A percentile compares a stretch with the other conserved stretches of the same genome.
Conservation (phyloP, 768 basidiomycete species). For the Tricholoma saponaceum region DNA sequence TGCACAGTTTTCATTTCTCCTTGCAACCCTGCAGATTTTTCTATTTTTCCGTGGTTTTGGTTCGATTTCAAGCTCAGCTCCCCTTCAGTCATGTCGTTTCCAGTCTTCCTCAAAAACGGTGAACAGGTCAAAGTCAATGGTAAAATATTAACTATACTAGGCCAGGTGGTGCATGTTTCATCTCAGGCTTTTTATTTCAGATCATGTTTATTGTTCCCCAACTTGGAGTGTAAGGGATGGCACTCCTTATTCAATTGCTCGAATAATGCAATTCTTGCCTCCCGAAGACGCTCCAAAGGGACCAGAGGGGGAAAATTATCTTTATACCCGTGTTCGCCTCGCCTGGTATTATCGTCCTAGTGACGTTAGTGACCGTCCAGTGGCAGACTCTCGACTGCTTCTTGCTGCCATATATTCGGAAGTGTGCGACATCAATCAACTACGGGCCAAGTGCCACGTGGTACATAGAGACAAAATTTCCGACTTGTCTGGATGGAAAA, state of each 20-base stretch:
- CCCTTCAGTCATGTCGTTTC: slow-evolving; percentile 35
- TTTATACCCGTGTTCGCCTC: slow-evolving; percentile 80
- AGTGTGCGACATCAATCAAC: slow-evolving; percentile 90
- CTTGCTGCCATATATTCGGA: slow-evolving; percentile 96
- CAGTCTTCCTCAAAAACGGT: slow-evolving; percentile 73
- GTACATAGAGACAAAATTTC: slow-evolving; percentile 94
- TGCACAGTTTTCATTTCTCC: slow-evolving; percentile 17
- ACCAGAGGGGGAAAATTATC: slow-evolving; percentile 61
- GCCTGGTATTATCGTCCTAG: slow-evolving; percentile 97
- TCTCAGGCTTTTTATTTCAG: slow-evolving; percentile 48
- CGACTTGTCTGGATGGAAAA: slow-evolving; percentile 91
- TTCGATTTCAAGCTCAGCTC: slow-evolving; percentile 29
- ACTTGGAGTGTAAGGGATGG: slow-evolving; percentile 91
- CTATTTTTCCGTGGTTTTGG: slow-evolving; percentile 27
- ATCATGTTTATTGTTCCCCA: slow-evolving; percentile 96
- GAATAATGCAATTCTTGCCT: slow-evolving; percentile 95
- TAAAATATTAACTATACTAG: slow-evolving; percentile 35
- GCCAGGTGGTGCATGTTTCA: slow-evolving; percentile 4
- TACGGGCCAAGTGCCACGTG: slow-evolving; percentile 91
- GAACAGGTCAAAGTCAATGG: slow-evolving; percentile 86
- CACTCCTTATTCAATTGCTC: slow-evolving; percentile 91
- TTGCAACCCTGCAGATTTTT: slow-evolving; percentile 17
- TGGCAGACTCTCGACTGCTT: slow-evolving; percentile 87
- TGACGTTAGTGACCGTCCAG: slow-evolving; percentile 90
- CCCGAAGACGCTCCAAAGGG: slow-evolving; percentile 69